Conservation (phyloP, 1,284 basidiomycete genomes). For the Trichosporon coremiiforme region DNA sequence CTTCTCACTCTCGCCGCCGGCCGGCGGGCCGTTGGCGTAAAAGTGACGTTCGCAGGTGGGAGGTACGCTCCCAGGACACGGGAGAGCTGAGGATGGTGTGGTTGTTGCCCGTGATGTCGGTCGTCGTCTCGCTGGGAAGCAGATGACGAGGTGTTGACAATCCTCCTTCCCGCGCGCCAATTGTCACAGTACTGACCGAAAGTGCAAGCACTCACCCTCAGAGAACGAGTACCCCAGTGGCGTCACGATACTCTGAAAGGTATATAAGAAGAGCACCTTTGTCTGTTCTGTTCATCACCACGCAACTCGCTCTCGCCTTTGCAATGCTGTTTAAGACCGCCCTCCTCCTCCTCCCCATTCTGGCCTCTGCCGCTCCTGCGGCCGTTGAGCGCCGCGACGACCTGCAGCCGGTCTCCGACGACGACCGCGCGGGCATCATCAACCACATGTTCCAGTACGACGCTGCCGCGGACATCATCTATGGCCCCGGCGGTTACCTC, state of each 20-base stretch:
- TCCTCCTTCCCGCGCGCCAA: neutral
- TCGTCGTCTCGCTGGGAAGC: neutral
- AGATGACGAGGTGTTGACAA: neutral
- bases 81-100: neutral
- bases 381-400: conserved; percentile 7
- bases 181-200: neutral
- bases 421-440: conserved; percentile 16
- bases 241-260: neutral
- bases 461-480: conserved; percentile 4
- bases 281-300: neutral
- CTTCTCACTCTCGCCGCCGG: neutral
- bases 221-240: neutral
- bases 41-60: neutral
- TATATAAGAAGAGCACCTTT: neutral
- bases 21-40: neutral
- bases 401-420: conserved; percentile 2
- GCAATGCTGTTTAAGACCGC: conserved; percentile 15
- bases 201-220: neutral
- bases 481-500: conserved; percentile 9
- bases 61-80: neutral
- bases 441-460: conserved; percentile 17
- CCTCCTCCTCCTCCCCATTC: conserved; percentile 12
- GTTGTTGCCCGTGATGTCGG: neutral
- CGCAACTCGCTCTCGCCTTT: neutral
- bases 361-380: conserved; percentile 6